Evolutionary conservation across 2,329 filamentous ascomycete genomes (phyloP).

Genomic region (Paracorniculantispora psalliotae): DNA sequence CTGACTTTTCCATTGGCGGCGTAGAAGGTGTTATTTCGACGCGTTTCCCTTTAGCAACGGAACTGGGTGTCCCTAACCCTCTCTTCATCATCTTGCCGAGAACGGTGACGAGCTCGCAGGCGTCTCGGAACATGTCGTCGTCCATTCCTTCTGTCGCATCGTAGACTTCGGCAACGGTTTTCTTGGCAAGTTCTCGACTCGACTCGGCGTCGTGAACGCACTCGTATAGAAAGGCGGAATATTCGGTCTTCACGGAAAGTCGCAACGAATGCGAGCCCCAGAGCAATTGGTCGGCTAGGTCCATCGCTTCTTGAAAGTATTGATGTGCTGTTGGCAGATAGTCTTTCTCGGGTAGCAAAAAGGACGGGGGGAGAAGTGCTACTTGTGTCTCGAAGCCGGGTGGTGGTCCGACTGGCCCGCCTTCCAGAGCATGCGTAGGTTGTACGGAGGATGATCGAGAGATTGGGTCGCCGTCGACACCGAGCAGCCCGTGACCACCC

Average conservation of each 20-base stretch:
- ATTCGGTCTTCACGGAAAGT: constrained; percentile 86
- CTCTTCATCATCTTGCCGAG: constrained; percentile 86
- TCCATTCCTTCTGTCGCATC: constrained; percentile 88
- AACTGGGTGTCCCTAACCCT: constrained; percentile 41
- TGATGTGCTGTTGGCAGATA: constrained; percentile 78
- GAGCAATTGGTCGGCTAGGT: constrained; percentile 68
- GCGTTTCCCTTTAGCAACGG: constrained; percentile 5
- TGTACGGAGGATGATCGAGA: constrained; percentile 42
- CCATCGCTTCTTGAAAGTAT: constrained; percentile 73
- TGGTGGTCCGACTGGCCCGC: constrained; percentile 53
- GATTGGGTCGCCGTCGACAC: constrained; percentile 36
- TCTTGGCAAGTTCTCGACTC: constrained; percentile 71
- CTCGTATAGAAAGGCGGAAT: constrained; percentile 88
- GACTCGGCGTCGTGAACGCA: constrained; percentile 77
- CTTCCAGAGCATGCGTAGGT: constrained; percentile 47
- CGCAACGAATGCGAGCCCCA: constrained; percentile 87
- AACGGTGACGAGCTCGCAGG: constrained; percentile 79
- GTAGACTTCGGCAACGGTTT: constrained; percentile 86
- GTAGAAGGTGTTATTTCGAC: constrained; percentile 26
- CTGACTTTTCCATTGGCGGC: neutral
- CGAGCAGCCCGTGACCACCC: constrained; percentile 45
- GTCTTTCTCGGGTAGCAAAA: constrained; percentile 72
- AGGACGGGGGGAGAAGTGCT: constrained; percentile 53
- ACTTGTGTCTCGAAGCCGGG: constrained; percentile 46
- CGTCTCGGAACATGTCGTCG: constrained; percentile 91